A percentile compares a stretch with the other conserved stretches of the same genome.
Conservation (phyloP, 179 eudicot species). For the Actinidia chinensis region DNA sequence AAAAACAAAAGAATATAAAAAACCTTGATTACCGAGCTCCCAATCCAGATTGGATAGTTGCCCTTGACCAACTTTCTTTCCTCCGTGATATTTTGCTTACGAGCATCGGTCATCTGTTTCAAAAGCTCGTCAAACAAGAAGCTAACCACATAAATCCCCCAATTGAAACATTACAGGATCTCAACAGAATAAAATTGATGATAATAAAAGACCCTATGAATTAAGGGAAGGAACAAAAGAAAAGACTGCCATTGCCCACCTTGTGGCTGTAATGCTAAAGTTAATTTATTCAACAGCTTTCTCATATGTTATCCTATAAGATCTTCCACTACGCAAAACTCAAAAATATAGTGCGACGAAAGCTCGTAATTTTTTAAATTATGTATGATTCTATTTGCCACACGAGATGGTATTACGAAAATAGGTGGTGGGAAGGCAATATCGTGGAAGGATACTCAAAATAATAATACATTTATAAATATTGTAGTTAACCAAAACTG, state of each 20-base stretch:
- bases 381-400: no score
- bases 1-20: neutral
- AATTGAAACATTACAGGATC: neutral
- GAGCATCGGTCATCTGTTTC: conserved; percentile 91
- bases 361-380: no score
- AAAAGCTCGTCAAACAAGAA: conserved; percentile 19
- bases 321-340: no score
- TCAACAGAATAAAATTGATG: neutral
- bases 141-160: neutral
- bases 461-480: no score
- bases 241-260: neutral
- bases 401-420: no score
- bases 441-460: no score
- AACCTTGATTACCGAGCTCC: conserved; percentile 85
- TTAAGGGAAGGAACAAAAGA: neutral
- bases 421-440: no score
- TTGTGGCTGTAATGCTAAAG: no score
- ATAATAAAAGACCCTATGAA: neutral
- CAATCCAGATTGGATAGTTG: conserved; percentile 68
- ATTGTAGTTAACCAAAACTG: no score
- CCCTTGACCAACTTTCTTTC: conserved; percentile 59
- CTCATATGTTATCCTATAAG: no score
- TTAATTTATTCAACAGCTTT: neutral
- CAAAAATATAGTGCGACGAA: no score
- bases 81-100: conserved; percentile 73